phyloP scores from a whole-genome alignment of 1,284 basidiomycete species.

The Sanghuangporus sanghuang region DNA sequence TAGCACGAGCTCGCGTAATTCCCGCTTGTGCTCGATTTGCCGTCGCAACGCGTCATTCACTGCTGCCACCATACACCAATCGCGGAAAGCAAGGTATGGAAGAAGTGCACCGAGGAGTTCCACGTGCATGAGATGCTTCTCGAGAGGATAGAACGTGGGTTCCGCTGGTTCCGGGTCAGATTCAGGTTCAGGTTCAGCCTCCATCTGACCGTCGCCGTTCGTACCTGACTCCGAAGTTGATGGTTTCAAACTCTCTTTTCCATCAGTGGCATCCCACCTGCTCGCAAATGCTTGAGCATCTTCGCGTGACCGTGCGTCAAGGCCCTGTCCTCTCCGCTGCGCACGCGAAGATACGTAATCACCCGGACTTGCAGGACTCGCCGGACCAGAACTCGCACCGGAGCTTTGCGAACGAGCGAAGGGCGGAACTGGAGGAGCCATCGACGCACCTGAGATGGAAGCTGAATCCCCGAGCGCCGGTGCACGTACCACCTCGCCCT shows the following conservation, averaged over 20 bases:
- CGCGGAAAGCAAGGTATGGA: slow-evolving; percentile 52
- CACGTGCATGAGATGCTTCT: slow-evolving; percentile 44
- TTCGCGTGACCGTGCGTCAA: slow-evolving; percentile 36
- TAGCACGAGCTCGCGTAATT: slow-evolving; percentile 55
- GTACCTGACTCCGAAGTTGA: neutral
- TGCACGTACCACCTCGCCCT: slow-evolving; percentile 40
- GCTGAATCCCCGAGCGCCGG: neutral
- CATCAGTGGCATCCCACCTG: neutral
- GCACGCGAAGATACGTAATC: slow-evolving; percentile 35
- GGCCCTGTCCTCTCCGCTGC: slow-evolving; percentile 34
- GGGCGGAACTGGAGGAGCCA: neutral
- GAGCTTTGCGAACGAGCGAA: neutral
- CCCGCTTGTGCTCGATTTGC: slow-evolving; percentile 41
- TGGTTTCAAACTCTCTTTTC: neutral
- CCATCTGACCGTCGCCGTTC: slow-evolving; percentile 7
- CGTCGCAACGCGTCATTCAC: slow-evolving; percentile 48
- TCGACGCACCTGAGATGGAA: neutral
- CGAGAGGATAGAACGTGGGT: slow-evolving; percentile 46
- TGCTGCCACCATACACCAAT: slow-evolving; percentile 58
- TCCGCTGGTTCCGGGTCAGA: slow-evolving; percentile 23
- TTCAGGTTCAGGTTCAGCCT: slow-evolving; percentile 23
- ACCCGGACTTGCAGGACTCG: slow-evolving; percentile 24
- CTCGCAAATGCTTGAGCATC: slow-evolving; percentile 21
- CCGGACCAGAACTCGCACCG: neutral
- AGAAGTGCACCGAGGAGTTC: slow-evolving; percentile 49